Percentiles rank a stretch among this genome's conserved stretches.
Conservation (phyloP, 306 rosid genomes). For the Mimosa pudica region DNA sequence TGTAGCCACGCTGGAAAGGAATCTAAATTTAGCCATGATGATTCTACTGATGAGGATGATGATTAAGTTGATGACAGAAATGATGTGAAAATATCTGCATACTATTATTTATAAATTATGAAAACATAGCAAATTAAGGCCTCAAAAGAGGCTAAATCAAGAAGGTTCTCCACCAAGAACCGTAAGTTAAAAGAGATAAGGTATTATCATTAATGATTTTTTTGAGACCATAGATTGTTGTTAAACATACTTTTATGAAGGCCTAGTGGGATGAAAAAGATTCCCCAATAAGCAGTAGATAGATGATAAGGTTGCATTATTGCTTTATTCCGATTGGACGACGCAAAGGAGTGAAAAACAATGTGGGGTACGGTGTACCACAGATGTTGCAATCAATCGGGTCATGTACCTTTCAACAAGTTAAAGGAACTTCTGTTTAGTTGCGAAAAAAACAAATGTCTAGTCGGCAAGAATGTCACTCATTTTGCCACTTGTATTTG, state of each 20-base stretch:
- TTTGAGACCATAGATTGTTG: background rate
- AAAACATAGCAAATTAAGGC: background rate
- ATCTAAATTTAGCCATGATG: background rate
- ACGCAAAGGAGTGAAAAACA: conserved; percentile 28
- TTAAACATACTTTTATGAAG: background rate
- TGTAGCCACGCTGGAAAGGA: background rate
- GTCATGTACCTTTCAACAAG: background rate
- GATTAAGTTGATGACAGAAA: background rate
- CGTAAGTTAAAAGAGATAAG: conserved; percentile 13
- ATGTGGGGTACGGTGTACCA: conserved; percentile 29
- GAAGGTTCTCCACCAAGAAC: conserved; percentile 5
- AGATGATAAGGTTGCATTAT: conserved; percentile 42
- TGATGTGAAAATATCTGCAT: background rate
- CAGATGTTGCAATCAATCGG: conserved; percentile 25
- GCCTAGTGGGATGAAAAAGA: background rate
- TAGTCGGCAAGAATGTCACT: background rate
- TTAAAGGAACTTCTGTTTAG: background rate
- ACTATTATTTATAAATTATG: background rate
- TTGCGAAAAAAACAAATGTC: background rate
- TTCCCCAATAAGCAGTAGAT: background rate
- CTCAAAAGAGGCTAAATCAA: background rate
- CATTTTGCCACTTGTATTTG: background rate
- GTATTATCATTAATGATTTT: background rate
- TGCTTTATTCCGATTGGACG: conserved; percentile 38
- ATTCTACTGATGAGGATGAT: background rate